These are phyloP conservation scores for Coriolopsis trogii DNA, from an alignment of 1,284 basidiomycete genomes.

Conservation along the genomic window DNA sequence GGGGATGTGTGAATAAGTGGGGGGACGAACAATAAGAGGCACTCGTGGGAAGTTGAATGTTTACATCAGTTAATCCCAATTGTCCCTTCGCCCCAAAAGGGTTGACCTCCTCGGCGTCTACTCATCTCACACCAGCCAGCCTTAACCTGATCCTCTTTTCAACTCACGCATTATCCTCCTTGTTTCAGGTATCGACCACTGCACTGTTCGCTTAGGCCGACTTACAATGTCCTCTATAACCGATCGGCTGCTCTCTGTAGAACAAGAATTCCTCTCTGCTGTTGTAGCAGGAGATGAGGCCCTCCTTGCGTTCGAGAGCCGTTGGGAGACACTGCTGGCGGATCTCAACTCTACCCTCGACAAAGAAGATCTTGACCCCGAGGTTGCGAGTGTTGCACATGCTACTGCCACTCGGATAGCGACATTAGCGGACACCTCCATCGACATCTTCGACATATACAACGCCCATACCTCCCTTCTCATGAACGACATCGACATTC, in stretches of 20 bases:
- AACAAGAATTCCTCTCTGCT: conserved; percentile 25
- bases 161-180: no score
- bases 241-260: conserved; percentile 20
- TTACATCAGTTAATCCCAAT: no score
- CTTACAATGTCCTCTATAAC: conserved; percentile 15
- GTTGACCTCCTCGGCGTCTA: no score
- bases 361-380: not conserved
- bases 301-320: conserved; percentile 13
- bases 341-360: conserved; percentile 17
- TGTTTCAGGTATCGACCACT: no score
- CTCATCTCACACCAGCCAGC: no score
- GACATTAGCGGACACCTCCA: not conserved
- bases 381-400: not conserved
- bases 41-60: no score
- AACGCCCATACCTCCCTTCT: not conserved
- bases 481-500: not conserved
- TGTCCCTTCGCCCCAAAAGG: no score
- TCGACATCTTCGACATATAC: not conserved
- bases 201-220: no score
- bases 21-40: no score
- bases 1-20: no score
- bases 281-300: conserved; percentile 13
- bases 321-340: conserved; percentile 6
- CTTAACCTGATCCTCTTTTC: no score
- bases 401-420: not conserved